Evolutionary conservation across 371 early-diverging fungal species (phyloP).

Genomic region (Syncephalastrum racemosum): DNA sequence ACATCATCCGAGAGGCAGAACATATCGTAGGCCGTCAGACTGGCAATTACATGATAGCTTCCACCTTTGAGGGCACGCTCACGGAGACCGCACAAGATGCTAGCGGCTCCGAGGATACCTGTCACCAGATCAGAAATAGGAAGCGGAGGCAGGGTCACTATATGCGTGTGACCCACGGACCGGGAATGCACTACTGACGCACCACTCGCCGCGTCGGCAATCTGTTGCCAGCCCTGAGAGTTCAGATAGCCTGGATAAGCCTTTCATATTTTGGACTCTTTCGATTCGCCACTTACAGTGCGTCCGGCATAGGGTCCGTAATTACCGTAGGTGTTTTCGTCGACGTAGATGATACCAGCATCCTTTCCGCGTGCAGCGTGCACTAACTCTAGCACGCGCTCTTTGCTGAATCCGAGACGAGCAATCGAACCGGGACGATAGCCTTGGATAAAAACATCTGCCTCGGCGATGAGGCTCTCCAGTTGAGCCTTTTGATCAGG

Average conservation of each 20-base stretch:
- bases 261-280: too few species aligned
- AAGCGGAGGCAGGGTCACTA: constrained; percentile 4
- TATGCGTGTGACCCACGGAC: constrained; percentile 10
- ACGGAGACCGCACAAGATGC: constrained; percentile 8
- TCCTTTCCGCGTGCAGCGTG: background rate
- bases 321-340: constrained; percentile 10
- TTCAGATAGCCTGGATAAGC: too few species aligned
- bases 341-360: constrained; percentile 5
- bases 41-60: constrained; percentile 7
- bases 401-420: constrained; percentile 16
- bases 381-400: constrained; percentile 11
- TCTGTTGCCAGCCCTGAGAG: constrained; percentile 19
- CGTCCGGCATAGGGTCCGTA: too few species aligned
- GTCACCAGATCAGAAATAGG: constrained; percentile 13
- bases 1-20: constrained; percentile 7
- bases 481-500: constrained; percentile 11
- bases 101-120: constrained; percentile 10
- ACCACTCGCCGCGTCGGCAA: constrained; percentile 18
- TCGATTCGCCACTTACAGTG: too few species aligned
- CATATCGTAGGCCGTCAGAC: constrained; percentile 6
- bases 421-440: constrained; percentile 17
- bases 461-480: constrained; percentile 12
- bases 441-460: constrained; percentile 21
- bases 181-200: constrained; percentile 11
- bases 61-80: constrained; percentile 12